Evolutionary conservation across 441 rosid genomes (phyloP), one percentile per base, ranked within the genome.

Genomic region (California macrophylla): DNA sequence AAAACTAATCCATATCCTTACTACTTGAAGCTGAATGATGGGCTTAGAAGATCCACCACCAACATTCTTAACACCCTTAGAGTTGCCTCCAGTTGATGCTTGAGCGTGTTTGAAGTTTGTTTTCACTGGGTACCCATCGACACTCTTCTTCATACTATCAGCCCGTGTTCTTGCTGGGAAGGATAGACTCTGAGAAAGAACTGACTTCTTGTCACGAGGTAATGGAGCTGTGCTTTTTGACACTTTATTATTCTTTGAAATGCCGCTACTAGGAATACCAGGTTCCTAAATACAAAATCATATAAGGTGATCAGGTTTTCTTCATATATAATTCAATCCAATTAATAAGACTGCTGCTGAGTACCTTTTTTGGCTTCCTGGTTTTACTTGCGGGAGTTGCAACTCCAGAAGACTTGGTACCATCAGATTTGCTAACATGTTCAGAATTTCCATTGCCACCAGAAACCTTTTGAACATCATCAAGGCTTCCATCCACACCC

Each of bases 161-260:
- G 70, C 65, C 69, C 66, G 72, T 70, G 82, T 86, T 80, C 68
- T 85, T 65, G 84, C 79, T 1, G 94, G 88, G 78, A 89, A 89
- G 54, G 92, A 92, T 75, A 79, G 74, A 67, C 86, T 87, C 81
- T 90, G 93, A 52, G 92, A 87, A 67, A 86, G 77, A 18, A 76
- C 74, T 20, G 78, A 70, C 71, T 75, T 86, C 42, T 84, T 90
- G 69, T 73, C 75, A 65, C 63, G 76, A 73, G 85, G 69, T 70
- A 80, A 63, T 1, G 80, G 74, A 68, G 79, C 74, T 3, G 77
- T 2, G 72, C 75, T 81, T 82, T 74, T 90, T 77, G 68, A 47
- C 71, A 78, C 32, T 78, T 82, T 87, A 66, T 73, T 62, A 69
- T 72, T 83, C 77, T 81, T 85, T 69, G 80, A 68, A 75, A 60